phyloP scores from a whole-genome alignment of 129 eudicot species.

The Flaveria robusta region DNA sequence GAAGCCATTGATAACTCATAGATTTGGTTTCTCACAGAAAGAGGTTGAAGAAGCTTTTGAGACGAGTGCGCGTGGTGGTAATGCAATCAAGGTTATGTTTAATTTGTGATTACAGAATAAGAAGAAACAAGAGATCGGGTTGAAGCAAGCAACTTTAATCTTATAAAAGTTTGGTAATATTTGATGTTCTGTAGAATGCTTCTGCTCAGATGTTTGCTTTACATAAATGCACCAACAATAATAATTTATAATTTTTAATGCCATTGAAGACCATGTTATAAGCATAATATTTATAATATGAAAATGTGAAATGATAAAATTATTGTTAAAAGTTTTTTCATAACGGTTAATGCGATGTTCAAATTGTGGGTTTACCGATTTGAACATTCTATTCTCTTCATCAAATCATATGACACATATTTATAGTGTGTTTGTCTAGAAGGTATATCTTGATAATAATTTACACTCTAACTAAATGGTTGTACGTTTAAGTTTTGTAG shows the following conservation, averaged over 20 bases:
- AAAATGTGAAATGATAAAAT: no score
- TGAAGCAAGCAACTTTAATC: constrained; percentile 4
- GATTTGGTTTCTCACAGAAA: constrained; percentile 64
- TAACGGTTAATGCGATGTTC: no score
- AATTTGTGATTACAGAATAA: constrained; percentile 40
- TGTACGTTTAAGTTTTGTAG: no score
- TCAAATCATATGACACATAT: no score
- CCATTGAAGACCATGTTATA: neutral
- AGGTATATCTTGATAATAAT: no score
- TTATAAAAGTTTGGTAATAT: neutral
- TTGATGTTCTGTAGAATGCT: constrained; percentile 14
- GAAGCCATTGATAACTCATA: constrained; percentile 76
- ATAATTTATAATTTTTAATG: neutral
- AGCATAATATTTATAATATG: no score
- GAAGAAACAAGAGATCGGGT: neutral
- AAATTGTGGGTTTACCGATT: no score
- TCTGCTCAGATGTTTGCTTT: constrained; percentile 6
- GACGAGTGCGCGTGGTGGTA: constrained; percentile 69
- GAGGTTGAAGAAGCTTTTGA: constrained; percentile 77
- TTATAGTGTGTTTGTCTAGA: no score
- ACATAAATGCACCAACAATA: neutral
- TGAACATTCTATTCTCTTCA: no score
- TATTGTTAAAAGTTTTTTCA: no score
- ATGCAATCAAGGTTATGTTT: constrained; percentile 78
- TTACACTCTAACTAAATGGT: no score